phyloP scores from a whole-genome alignment of 2,329 filamentous ascomycete genomes.

The Phialophora macrospora region DNA sequence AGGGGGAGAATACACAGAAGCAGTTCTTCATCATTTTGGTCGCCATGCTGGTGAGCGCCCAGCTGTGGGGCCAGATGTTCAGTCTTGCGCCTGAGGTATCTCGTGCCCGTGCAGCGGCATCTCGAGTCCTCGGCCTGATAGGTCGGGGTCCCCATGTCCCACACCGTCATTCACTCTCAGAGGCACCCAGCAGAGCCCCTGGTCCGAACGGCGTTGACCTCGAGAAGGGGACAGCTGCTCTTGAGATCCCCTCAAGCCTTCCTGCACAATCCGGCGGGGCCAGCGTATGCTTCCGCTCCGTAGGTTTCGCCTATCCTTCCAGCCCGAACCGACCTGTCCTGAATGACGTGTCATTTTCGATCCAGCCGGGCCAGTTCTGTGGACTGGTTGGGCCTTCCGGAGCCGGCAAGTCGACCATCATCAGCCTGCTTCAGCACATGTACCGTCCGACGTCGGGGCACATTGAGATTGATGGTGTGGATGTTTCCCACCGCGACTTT shows the following conservation, averaged over 20 bases:
- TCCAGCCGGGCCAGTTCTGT: slow-evolving; percentile 47
- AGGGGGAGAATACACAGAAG: slow-evolving; percentile 68
- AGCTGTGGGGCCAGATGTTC: slow-evolving; percentile 45
- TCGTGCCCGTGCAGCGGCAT: neutral
- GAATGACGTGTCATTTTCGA: slow-evolving; percentile 33
- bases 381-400: slow-evolving; percentile 89
- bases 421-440: slow-evolving; percentile 88
- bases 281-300: too few relatives aligned
- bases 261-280: too few relatives aligned
- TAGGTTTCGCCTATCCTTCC: too few relatives aligned
- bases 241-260: too few relatives aligned
- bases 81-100: neutral
- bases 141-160: neutral
- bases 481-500: slow-evolving; percentile 48
- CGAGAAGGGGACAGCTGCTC: too few relatives aligned
- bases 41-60: slow-evolving; percentile 45
- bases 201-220: too few relatives aligned
- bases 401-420: slow-evolving; percentile 91
- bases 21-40: slow-evolving; percentile 65
- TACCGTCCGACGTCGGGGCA: slow-evolving; percentile 83
- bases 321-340: too few relatives aligned
- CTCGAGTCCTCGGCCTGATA: neutral
- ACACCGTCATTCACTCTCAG: too few relatives aligned
- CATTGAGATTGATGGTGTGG: slow-evolving; percentile 78
- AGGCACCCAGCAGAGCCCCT: too few relatives aligned